Conservation (phyloP, 83 land plant species). For the Picea abies region DNA sequence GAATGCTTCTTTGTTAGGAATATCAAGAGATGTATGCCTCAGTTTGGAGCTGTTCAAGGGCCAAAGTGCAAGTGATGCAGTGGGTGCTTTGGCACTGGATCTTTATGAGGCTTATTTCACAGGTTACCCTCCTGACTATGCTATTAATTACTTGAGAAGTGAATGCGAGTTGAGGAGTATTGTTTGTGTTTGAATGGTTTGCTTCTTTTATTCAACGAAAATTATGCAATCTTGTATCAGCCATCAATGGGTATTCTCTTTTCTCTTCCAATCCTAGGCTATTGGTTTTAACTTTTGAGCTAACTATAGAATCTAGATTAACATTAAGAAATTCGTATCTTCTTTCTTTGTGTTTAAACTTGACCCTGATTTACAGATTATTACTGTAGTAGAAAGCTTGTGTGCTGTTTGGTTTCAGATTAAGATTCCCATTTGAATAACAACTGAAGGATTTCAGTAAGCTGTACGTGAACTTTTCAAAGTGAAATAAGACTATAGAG, state of each 20-base stretch:
- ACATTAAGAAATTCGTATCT: neutral
- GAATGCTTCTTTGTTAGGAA: constrained; percentile 8
- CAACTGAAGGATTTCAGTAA: neutral
- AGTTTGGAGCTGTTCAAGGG: constrained; percentile 18
- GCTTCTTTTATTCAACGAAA: neutral
- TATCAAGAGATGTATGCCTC: constrained; percentile 20
- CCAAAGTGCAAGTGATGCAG: constrained; percentile 27
- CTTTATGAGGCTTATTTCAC: constrained; percentile 20
- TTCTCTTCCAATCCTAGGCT: neutral
- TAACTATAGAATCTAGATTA: neutral
- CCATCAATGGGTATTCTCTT: neutral
- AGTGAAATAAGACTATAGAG: neutral
- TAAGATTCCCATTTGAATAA: neutral
- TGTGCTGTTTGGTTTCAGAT: neutral
- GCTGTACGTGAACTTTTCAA: neutral
- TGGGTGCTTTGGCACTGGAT: constrained; percentile 27
- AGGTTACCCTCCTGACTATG: neutral
- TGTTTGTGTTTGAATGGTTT: neutral
- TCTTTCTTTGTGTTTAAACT: no score
- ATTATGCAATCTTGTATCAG: neutral
- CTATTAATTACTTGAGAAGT: neutral
- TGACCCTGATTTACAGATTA: no score
- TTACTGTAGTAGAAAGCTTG: neutral
- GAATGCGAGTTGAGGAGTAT: neutral
- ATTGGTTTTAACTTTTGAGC: neutral